Base-by-base conservation (phyloP, 805 yeast species). In the Candida glaebosa region DNA sequence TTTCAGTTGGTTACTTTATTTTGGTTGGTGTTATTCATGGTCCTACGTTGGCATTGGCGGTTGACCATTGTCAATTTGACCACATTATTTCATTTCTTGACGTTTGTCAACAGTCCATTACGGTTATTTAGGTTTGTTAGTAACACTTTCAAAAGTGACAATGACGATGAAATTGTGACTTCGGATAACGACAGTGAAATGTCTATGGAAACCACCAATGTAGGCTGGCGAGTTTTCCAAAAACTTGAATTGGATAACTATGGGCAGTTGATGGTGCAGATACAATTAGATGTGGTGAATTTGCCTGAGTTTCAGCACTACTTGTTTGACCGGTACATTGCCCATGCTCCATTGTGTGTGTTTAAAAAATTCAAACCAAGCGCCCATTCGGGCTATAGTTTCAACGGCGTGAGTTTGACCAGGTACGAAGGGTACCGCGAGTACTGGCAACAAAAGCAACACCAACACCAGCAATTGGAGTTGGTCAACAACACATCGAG, bases 261-360 rank as follows among this genome's bases (percentile, higher is more conserved):
- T 16, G 17, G 5, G 5, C 8, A 31, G 15, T 16, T 31, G 6
- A 5, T 31, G 12, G 3, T 15, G 14, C 24, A 25, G 5, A 18
- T 19, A 9, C 6, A 4, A 18, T 8, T n/a, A 33, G 25, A n/a
- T 15, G 28, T 30, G 3, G 10, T 28, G 24, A 31, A 19, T 32
- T 40, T 4, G 17, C 39, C 2, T 36, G 32, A 28, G 32, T 26
- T 47, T 20, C 44, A 74, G 1, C 69, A 60, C 35, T 71, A 70
- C 45, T 53, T 64, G 31, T 61, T 63, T 45, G 71, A 70, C 44
- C 48, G 72, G 36, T 67, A 67, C 41, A 37, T 67, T 4, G 44
- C 61, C 6, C 69, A 71, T 46, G 57, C 64, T 9, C 71, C 70
- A 0, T 44, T 53, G 28, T 65, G 67, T 42, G 37, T 56, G 4